A percentile compares a stretch with the other conserved stretches of the same genome.
Evolutionary conservation across 352 stramenopile genomes (phyloP).

Genomic region (Phytopythium aichiense): DNA sequence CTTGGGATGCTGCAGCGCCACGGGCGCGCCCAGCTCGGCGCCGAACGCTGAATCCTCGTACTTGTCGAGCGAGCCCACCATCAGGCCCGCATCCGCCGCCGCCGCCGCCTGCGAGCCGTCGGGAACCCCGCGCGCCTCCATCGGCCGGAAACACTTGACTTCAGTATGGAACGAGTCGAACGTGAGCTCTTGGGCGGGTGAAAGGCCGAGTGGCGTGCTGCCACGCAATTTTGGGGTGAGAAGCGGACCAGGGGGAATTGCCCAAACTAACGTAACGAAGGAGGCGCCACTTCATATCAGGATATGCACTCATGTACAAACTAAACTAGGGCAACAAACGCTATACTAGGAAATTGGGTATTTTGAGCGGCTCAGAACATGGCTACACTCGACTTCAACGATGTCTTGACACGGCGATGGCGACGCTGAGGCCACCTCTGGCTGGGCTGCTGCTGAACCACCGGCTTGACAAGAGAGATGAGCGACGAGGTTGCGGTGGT

Average conservation of each 20-base stretch:
- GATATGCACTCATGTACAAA: too few species aligned
- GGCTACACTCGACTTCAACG: background rate
- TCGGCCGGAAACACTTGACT: background rate
- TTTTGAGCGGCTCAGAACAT: conserved; percentile 1
- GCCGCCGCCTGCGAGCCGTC: conserved; percentile 5
- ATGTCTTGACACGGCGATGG: background rate
- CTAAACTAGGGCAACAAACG: background rate
- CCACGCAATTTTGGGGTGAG: conserved; percentile 14
- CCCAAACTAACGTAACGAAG: conserved; percentile 2
- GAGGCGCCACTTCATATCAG: background rate
- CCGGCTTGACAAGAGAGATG: background rate
- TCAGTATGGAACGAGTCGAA: too few species aligned
- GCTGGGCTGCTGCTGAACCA: too few species aligned
- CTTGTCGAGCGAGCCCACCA: conserved; percentile 34
- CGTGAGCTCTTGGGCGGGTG: too few species aligned
- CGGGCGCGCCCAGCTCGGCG: conserved; percentile 22
- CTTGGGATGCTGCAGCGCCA: conserved; percentile 29
- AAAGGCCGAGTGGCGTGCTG: conserved; percentile 5
- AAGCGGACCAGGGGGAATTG: background rate
- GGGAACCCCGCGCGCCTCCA: background rate
- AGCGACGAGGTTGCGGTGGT: background rate
- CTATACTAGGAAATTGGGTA: background rate
- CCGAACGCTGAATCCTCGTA: conserved; percentile 34
- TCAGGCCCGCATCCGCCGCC: conserved; percentile 3
- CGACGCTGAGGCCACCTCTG: background rate